These are phyloP conservation scores for Cryptomeria japonica DNA, from an alignment of 75 land plant genomes.

Conservation along the genomic window DNA sequence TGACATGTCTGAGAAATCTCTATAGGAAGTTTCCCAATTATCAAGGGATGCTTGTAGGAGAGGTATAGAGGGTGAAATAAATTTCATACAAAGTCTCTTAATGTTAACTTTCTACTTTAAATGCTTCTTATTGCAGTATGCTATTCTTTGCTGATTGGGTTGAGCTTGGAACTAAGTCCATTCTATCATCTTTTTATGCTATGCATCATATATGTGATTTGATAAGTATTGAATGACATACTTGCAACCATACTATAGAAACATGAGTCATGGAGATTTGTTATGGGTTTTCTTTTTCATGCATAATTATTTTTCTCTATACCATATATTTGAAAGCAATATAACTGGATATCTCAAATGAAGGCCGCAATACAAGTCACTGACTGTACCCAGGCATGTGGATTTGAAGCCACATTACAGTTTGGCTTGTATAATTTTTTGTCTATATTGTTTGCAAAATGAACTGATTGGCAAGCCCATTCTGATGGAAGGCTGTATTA, in stretches of 20 bases:
- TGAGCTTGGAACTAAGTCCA: not conserved
- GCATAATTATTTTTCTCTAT: not conserved
- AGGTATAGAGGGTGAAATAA: too few relatives aligned
- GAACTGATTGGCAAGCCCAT: not conserved
- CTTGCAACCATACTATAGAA: not conserved
- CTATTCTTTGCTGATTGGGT: conserved; percentile 10
- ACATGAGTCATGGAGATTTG: not conserved
- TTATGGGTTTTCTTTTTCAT: not conserved
- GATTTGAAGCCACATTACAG: not conserved
- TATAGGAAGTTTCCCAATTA: too few relatives aligned
- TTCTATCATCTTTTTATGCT: not conserved
- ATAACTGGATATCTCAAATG: not conserved
- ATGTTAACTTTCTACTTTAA: too few relatives aligned
- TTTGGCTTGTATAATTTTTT: not conserved
- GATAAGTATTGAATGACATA: not conserved
- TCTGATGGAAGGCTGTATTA: not conserved
- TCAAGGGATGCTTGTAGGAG: too few relatives aligned
- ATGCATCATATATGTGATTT: not conserved
- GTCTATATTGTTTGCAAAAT: conserved; percentile 1
- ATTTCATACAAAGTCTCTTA: too few relatives aligned
- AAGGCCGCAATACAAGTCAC: not conserved
- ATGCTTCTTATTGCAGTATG: not conserved
- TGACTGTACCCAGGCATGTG: not conserved
- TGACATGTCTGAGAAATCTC: too few relatives aligned
- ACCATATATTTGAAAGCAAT: not conserved